Evolutionary conservation across 805 yeast species (phyloP).

Genomic region (Kluyveromyces nonfermentans): DNA sequence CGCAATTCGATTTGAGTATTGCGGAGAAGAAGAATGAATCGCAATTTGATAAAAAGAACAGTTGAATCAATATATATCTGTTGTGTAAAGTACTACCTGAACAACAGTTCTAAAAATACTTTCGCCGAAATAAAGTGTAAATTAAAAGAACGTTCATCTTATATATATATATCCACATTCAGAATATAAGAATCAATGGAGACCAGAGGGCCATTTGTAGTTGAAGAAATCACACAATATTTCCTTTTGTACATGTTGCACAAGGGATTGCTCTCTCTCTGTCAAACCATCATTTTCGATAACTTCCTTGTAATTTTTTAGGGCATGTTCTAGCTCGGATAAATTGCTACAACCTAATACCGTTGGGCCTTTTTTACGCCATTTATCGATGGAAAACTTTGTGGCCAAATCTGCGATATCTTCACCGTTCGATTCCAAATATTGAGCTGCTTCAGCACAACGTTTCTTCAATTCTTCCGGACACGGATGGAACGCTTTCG

Average conservation of each 20-base stretch:
- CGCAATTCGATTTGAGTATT: constrained; percentile 33
- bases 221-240: constrained; percentile 47
- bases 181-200: constrained; percentile 7
- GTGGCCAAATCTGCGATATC: constrained; percentile 80
- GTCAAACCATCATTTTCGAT: constrained; percentile 26
- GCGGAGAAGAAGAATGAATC: constrained; percentile 5
- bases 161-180: too few species aligned
- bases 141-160: too few species aligned
- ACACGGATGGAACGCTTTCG: constrained; percentile 79
- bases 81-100: too few species aligned
- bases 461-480: constrained; percentile 41
- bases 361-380: constrained; percentile 49
- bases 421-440: constrained; percentile 36
- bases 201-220: constrained; percentile 58
- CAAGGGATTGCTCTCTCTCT: constrained; percentile 35
- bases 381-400: constrained; percentile 57
- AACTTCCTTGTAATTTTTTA: constrained; percentile 46
- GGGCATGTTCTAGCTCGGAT: constrained; percentile 55
- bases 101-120: too few species aligned
- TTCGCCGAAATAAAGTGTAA: too few species aligned
- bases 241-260: constrained; percentile 34
- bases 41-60: constrained; percentile 16
- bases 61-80: too few species aligned
- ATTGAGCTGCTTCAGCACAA: constrained; percentile 36
- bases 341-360: constrained; percentile 70